Percentiles rank a stretch among this genome's conserved stretches.
Conservation (phyloP, 129 eudicot species). For the Arctium lappa region DNA sequence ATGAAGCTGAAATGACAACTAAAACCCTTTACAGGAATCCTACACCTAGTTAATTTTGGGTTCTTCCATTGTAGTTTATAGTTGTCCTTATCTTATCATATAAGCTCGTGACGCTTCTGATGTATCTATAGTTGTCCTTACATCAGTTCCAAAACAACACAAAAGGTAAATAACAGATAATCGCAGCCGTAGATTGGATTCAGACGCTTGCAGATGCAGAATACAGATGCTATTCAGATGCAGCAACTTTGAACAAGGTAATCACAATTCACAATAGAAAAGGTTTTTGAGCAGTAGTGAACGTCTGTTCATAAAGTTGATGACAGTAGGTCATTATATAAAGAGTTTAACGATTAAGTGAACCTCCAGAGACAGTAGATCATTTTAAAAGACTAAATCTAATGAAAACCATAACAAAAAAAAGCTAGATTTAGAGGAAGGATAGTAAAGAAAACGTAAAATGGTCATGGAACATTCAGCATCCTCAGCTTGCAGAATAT, state of each 20-base stretch:
- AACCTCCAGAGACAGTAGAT: background rate
- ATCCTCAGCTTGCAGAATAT: background rate
- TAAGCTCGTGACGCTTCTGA: background rate
- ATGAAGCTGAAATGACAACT: background rate
- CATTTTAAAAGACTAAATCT: background rate
- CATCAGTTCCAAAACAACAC: background rate
- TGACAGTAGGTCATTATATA: background rate
- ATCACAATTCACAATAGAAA: background rate
- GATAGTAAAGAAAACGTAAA: background rate
- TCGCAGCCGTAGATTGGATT: background rate
- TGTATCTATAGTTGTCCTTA: background rate
- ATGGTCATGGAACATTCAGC: constrained; percentile 9
- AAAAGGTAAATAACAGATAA: background rate
- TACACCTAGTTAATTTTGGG: background rate
- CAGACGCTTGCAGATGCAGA: background rate
- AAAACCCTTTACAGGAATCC: background rate
- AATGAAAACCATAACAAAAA: background rate
- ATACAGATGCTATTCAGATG: background rate
- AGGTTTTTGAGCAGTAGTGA: background rate
- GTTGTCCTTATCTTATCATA: background rate
- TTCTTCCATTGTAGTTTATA: background rate
- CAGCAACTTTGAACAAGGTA: background rate
- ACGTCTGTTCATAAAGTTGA: background rate
- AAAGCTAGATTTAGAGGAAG: background rate
- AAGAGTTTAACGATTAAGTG: constrained; percentile 3